Conservation (phyloP, 176 grass and related monocot genomes). For the Cocos nucifera region DNA sequence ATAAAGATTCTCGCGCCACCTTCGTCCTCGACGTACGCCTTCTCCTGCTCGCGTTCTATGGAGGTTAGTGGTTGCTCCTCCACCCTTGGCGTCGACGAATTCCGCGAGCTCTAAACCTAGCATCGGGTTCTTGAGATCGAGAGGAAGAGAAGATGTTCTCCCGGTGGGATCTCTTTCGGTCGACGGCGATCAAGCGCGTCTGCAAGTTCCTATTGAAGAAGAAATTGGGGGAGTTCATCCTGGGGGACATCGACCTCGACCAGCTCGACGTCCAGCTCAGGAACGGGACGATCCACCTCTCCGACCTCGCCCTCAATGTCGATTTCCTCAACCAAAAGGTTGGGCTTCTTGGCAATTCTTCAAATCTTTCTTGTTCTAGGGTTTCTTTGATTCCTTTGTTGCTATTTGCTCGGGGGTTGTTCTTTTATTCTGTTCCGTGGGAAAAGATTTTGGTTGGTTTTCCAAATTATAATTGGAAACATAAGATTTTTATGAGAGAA, state of each 20-base stretch:
- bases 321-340: constrained; percentile 85
- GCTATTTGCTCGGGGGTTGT: too few species aligned
- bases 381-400: neutral
- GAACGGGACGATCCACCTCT: constrained; percentile 52
- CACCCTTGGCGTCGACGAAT: too few species aligned
- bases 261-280: constrained; percentile 89
- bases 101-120: too few species aligned
- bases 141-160: constrained; percentile 35
- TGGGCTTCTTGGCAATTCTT: neutral
- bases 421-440: too few species aligned
- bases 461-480: too few species aligned
- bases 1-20: neutral
- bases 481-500: too few species aligned
- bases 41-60: neutral
- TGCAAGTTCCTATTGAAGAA: constrained; percentile 95
- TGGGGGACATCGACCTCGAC: constrained; percentile 87
- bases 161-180: constrained; percentile 28
- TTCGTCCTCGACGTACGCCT: neutral
- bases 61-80: too few species aligned
- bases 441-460: too few species aligned
- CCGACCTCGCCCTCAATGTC: constrained; percentile 81
- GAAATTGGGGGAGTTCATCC: constrained; percentile 79
- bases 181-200: constrained; percentile 60
- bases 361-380: neutral
- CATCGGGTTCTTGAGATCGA: neutral